Base-by-base conservation (phyloP, 371 early-diverging fungal genomes). In the Blakeslea trispora region DNA sequence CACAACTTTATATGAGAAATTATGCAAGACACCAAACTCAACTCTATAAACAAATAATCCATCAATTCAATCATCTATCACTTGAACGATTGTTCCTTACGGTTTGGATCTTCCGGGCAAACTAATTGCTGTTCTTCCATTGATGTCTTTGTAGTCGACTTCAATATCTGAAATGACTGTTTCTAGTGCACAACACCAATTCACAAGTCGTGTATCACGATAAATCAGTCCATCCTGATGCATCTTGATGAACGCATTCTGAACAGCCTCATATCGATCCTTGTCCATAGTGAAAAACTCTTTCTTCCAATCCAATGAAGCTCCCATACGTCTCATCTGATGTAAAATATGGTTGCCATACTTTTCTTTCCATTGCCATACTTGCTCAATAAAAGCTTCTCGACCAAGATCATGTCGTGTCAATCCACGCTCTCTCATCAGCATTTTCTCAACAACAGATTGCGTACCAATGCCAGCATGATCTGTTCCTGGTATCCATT, bases 401-500 rank as follows among this genome's bases (percentile, higher is more conserved):
- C 96, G 75, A 3, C 92, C 92, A 24, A 95, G 55, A 63, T 86
- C 83, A 46, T 82, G 84, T 0, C 85, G 72, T 4, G 84, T 77
- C 15, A 68, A 37, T 7, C 66, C 68, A 44, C 66, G 62, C 53
- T 90, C 86, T 49, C 84, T 84, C 82, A 81, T 82, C 47, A 97
- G 61, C 61, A 88, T 82, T 72, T 93, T 94, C 69, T 96, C 96
- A 5, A 99, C 96, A 11, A 99, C 95, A 1, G 91, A 84, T 66
- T 99, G 98, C 0, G 97, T 97, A 15, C 96, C 93, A 60, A 99
- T 99, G 46, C 99, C 98, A 17, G 99, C 99, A 72, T 99, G 99
- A 66, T 99, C 99, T 58, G 91, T 91, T 14, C 99, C 99, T 14
- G 98, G 97, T 15, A 96, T 82, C 85, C 90, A 99, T 11, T 91